Evolutionary conservation across 768 basidiomycete species (phyloP), one percentile per base, ranked within the genome.

Genomic region (Amanita polypyramis): DNA sequence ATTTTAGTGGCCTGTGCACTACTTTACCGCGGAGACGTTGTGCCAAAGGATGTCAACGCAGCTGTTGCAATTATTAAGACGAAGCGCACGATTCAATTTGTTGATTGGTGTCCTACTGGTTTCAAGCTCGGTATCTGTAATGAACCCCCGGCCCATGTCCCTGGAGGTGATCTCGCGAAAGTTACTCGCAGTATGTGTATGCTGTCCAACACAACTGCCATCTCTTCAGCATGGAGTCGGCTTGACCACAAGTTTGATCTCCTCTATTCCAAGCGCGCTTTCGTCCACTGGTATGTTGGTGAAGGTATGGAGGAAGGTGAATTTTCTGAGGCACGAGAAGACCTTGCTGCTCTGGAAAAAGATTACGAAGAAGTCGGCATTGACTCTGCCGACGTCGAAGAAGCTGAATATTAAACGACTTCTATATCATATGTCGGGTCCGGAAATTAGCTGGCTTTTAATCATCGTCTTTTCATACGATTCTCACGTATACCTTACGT

Each of bases 231-330:
- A 4, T 98, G 95, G 95, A 80, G 79, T 56, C 87, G 93, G 57
- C 79, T 87, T 61, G 95, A 98, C 69, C 85, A 95, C 75, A 98
- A 98, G 68, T 98, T 98, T 66, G 95, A 98, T 63, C 79, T 98
- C 57, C 81, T 98, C 67, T 98, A 95, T 75, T 94, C 93, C 52
- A 96, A 90, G 66, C 87, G 88, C 65, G 89, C 89, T 41, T 90
- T 90, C 54, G 84, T 87, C 20, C 85, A 88, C 65, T 87, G 91
- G 92, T 95, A 94, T 60, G 94, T 96, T 53, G 94, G 94, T 62
- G 94, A 98, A 70, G 95, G 95, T 74, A 97, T 98, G 95, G 95
- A 97, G 64, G 95, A 98, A 74, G 95, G 95, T 67, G 95, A 98
- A 70, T 97, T 97, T 70, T 93, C 91, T 40, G 94, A 96, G 70